Base-by-base conservation (phyloP, 164 flowering plant species). In the Chloranthus sessilifolius region DNA sequence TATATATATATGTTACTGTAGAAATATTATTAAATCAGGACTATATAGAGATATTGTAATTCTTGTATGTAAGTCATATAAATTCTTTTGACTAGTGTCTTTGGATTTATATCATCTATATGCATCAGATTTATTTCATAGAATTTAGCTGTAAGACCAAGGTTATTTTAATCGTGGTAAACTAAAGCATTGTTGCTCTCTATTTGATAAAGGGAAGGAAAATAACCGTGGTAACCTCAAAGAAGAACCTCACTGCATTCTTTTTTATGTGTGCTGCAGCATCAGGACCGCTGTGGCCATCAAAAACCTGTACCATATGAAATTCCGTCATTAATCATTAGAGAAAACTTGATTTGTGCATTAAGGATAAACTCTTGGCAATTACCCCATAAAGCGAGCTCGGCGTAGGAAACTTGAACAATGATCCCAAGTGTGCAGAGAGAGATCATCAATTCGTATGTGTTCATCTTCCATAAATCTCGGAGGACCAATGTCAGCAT, bases 261-360 rank as follows among this genome's bases (percentile, higher is more conserved):
- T 76, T 73, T 50, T 68, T 74, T 19, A 88, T 52, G 74, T 65
- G 88, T 29, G 88, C 74, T 29, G 98, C 85, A 6, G 98, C 98
- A 61, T 88, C 95, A 50, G 92, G 66, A 17, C 98, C 98, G 28
- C 96, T 96, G 73, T 91, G 98, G 33, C 98, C 98, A 69, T 91
- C 98, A 68, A 88, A 88, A 9, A 91, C 83, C 91, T 85, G 67
- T 5, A 28, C 17, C n/a, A n/a, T n/a, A n/a, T 6, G 53, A 14
- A 40, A n/a, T 3, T 21, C 12, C 16, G 21, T 34, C 22, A 23
- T 11, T 7, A 15, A 27, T 10, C 7, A 20, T 10, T 3, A 33
- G 40, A 19, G 12, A 3, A 39, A 45, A 15, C 6, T 34, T 25
- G 36, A 15, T 1, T n/a, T 26, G 8, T 21, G 26, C 4, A 39